Evolutionary conservation across 805 yeast genomes (phyloP), one percentile per base, ranked within the genome.

Genomic region (Metschnikowia matae): DNA sequence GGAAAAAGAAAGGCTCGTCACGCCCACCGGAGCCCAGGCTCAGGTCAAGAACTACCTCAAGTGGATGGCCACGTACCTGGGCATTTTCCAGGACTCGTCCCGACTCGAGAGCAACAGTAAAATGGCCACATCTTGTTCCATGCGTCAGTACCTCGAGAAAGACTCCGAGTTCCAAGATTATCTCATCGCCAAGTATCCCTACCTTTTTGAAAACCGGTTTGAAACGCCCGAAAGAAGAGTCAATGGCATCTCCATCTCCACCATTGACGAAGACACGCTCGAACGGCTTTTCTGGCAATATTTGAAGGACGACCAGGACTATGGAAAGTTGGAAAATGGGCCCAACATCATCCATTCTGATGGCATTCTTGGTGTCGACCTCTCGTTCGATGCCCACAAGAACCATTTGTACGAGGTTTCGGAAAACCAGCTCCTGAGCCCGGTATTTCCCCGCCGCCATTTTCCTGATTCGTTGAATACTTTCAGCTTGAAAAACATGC

Each of bases 401-500:
- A 36, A 23, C 10, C 34, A 15, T n/a, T 21, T 44, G 13, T 44
- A 34, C 8, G 46, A 44, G 15, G 34, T 36, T 4, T 23, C 40
- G 13, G 40, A 44, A n/a, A 44, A 36, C 35, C 46, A 35, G 5
- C 17, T 23, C 17, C 40, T 10, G 21, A 36, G 17, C 13, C 23
- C 35, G 7, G 34, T 34, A 20, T 42, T 8, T 10, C 21, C 45
- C 4, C 45, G 38, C 1, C 46, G 23, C 33, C 40, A 36, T 26
- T 35, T 34, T 33, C 26, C 11, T 17, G 46, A 34, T 26, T 15
- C 35, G 20, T 58, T 70, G 44, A 63, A 69, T 48, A 80, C 81
- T 0, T 85, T 88, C 86, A 82, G 83, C 54, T 61, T 84, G 44
- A 75, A 78, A 50, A 82, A 82, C 59, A 31, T 84, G 2, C 79